A percentile compares a stretch with the other conserved stretches of the same genome.
Evolutionary conservation across 2,329 filamentous ascomycete genomes (phyloP).

Genomic region (Aspergillus neoniger): DNA sequence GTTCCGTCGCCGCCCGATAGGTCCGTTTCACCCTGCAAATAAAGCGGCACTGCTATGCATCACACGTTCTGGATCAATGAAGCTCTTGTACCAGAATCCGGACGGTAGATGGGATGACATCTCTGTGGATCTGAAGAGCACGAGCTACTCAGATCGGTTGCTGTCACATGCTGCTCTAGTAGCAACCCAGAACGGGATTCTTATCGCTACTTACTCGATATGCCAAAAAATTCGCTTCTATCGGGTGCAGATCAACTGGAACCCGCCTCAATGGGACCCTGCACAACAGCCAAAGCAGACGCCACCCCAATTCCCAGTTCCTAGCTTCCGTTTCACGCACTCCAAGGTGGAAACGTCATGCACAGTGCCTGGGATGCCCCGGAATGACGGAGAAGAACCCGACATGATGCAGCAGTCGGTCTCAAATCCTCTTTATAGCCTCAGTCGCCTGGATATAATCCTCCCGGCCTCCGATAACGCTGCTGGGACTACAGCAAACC

Average conservation of each 20-base stretch:
- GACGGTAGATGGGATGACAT: constrained; percentile 72
- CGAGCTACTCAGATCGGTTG: constrained; percentile 71
- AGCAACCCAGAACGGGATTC: constrained; percentile 65
- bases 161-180: constrained; percentile 77
- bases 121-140: constrained; percentile 71
- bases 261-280: constrained; percentile 58
- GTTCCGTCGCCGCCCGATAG: constrained; percentile 64
- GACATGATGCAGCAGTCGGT: constrained; percentile 25
- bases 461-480: constrained; percentile 63
- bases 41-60: constrained; percentile 77
- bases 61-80: constrained; percentile 71
- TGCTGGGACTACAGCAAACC: constrained; percentile 57
- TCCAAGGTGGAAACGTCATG: constrained; percentile 40
- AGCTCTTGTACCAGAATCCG: constrained; percentile 75
- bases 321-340: constrained; percentile 41
- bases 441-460: constrained; percentile 76
- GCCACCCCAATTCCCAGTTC: constrained; percentile 34
- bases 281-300: constrained; percentile 31
- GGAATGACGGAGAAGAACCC: constrained; percentile 25
- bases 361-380: constrained; percentile 32
- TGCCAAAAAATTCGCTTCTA: constrained; percentile 74
- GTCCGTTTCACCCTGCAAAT: constrained; percentile 66
- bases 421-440: constrained; percentile 51
- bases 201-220: constrained; percentile 48
- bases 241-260: constrained; percentile 75